Evolutionary conservation across 2,329 filamentous ascomycete genomes (phyloP), one percentile per base, ranked within the genome.

Genomic region (Fusarium neocosmosporiellum): DNA sequence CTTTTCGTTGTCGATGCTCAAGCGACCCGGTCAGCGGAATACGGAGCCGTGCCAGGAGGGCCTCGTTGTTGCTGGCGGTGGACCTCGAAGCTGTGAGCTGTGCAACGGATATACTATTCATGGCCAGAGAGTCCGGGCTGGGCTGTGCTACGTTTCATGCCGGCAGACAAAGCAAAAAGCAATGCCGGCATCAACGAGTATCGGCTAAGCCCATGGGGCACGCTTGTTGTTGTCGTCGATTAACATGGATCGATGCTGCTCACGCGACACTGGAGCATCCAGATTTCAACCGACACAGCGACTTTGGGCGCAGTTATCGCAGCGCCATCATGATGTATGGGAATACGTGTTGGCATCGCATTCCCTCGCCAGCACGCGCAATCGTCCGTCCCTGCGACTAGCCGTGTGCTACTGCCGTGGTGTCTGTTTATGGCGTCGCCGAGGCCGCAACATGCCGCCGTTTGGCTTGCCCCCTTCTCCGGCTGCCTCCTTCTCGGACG

Each of bases 81-180:
- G 58, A 50, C 58, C 58, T 59, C 29, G 11, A 18, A 16, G 16
- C 41, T 11, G n/a, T 37, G 59, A 61, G 43, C 41, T 53, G 29
- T 72, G 39, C 69, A 57, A 37, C 65, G 37, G 55, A 67, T 66
- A 69, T 63, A 50, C 59, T 64, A 67, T 71, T 68, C 63, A 59
- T 62, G 63, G 59, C 53, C 20, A 57, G 29, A 57, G 29, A 41
- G 20, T 55, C 22, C 22, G 20, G 41, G 33, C 46, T 58, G 55
- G 43, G 20, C 39, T 72, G 46, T 68, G 57, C 39, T 53, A 29
- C 48, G 67, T 71, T 73, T 73, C 67, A 71, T 62, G 70, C 57
- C 50, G 67, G 59, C 24, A 61, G 58, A 60, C 58, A 60, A 60
- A 50, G 41, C 20, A 60, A 60, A 60, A 39, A 59, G 55, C 31